Conservation (phyloP, 805 yeast species). For the Phaffomyces antillensis region DNA sequence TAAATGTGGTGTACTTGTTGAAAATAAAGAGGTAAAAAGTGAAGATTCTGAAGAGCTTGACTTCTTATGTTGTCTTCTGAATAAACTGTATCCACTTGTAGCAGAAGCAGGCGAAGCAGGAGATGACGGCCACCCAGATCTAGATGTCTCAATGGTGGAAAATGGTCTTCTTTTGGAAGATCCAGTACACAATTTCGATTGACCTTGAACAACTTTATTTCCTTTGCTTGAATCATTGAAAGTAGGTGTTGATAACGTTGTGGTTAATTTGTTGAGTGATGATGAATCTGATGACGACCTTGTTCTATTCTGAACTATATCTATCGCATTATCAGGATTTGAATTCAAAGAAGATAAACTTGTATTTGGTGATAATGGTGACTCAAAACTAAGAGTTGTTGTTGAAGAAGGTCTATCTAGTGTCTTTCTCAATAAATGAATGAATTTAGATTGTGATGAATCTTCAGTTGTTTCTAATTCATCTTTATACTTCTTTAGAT, state of each 20-base stretch:
- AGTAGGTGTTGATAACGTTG: constrained; percentile 30
- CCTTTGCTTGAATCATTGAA: constrained; percentile 5
- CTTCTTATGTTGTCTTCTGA: constrained; percentile 59
- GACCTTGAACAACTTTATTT: background rate
- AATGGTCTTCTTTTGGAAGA: constrained; percentile 24
- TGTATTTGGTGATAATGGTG: constrained; percentile 11
- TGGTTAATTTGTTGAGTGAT: constrained; percentile 20
- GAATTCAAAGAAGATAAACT: constrained; percentile 19
- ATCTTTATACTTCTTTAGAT: constrained; percentile 35
- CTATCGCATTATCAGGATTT: constrained; percentile 10
- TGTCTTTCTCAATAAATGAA: constrained; percentile 44
- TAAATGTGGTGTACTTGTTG: constrained; percentile 27
- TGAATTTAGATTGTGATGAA: constrained; percentile 50
- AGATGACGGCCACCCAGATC: constrained; percentile 22
- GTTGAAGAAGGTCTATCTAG: constrained; percentile 17
- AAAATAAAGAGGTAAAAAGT: constrained; percentile 30
- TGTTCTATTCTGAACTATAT: constrained; percentile 5
- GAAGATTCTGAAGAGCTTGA: constrained; percentile 57
- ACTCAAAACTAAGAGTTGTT: constrained; percentile 11
- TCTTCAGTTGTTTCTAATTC: constrained; percentile 38
- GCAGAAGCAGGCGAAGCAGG: constrained; percentile 32
- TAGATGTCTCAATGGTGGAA: constrained; percentile 31
- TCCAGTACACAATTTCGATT: background rate
- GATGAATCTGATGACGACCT: constrained; percentile 25
- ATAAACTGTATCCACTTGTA: constrained; percentile 33